A percentile compares a stretch with the other conserved stretches of the same genome.
Conservation (phyloP, 1,139 yeast genomes). For the Debaryomycetaceae sp. region DNA sequence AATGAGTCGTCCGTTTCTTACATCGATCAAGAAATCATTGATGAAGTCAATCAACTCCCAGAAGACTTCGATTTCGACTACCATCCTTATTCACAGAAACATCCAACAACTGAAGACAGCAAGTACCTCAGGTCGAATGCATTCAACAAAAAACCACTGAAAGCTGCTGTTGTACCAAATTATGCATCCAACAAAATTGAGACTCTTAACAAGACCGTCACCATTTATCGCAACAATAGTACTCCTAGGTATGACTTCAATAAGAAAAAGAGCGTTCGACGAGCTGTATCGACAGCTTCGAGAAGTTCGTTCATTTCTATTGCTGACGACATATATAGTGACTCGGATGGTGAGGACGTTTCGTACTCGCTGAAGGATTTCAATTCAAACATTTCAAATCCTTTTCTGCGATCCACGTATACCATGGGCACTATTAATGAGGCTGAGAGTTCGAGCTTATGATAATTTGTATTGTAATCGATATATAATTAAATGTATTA, state of each 20-base stretch:
- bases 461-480: background rate
- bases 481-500: no score
- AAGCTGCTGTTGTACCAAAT: conserved; percentile 21
- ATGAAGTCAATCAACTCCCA: conserved; percentile 56
- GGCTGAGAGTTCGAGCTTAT: conserved; percentile 10
- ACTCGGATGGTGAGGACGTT: conserved; percentile 1
- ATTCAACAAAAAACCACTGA: conserved; percentile 36
- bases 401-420: conserved; percentile 7
- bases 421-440: conserved; percentile 15
- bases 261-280: conserved; percentile 20
- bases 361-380: background rate
- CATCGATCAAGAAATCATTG: conserved; percentile 40
- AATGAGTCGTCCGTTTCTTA: conserved; percentile 11
- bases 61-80: conserved; percentile 57
- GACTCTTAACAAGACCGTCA: conserved; percentile 52
- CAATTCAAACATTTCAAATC: conserved; percentile 2
- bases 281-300: conserved; percentile 28
- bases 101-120: background rate
- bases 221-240: conserved; percentile 38
- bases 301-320: conserved; percentile 24
- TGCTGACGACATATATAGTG: conserved; percentile 19
- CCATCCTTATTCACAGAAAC: conserved; percentile 12
- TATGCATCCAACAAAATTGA: conserved; percentile 44
- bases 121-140: conserved; percentile 31
- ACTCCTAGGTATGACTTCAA: conserved; percentile 9